These are phyloP conservation scores for Oxyria digyna DNA, from an alignment of 148 eudicot species.

Conservation along the genomic window DNA sequence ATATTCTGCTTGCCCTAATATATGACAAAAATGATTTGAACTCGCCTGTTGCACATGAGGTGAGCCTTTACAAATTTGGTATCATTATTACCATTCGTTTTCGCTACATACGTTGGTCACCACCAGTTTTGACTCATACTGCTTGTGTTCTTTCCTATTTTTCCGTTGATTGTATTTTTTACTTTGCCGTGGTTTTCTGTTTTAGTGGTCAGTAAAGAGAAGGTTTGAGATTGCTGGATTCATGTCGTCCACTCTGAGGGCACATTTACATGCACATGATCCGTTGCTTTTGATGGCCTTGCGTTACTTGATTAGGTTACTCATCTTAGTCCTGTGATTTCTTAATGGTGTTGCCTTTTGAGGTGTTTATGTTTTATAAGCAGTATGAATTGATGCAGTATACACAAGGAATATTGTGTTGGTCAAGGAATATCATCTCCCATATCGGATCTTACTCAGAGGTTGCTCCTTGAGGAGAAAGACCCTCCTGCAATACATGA, in stretches of 20 bases:
- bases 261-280: slow-evolving; percentile 84
- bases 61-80: slow-evolving; percentile 13
- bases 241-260: slow-evolving; percentile 66
- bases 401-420: slow-evolving; percentile 83
- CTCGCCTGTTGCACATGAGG: slow-evolving; percentile 85
- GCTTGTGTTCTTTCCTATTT: background rate
- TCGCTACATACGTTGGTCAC: background rate
- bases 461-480: slow-evolving; percentile 89
- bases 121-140: background rate
- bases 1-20: slow-evolving; percentile 67
- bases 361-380: background rate
- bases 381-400: slow-evolving; percentile 25
- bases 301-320: slow-evolving; percentile 85
- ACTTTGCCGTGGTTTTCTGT: slow-evolving; percentile 9
- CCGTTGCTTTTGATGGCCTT: slow-evolving; percentile 72
- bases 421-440: slow-evolving; percentile 84
- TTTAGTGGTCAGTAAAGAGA: slow-evolving; percentile 87
- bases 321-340: background rate
- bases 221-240: slow-evolving; percentile 85
- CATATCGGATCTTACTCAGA: slow-evolving; percentile 82
- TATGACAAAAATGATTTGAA: slow-evolving; percentile 66
- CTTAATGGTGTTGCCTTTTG: background rate
- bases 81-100: background rate
- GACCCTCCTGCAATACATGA: slow-evolving; percentile 73
- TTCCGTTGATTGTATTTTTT: background rate